A percentile compares a stretch with the other conserved stretches of the same genome.
phyloP scores from a whole-genome alignment of 2,329 filamentous ascomycete genomes.

The Aspergillus puulaauensis region DNA sequence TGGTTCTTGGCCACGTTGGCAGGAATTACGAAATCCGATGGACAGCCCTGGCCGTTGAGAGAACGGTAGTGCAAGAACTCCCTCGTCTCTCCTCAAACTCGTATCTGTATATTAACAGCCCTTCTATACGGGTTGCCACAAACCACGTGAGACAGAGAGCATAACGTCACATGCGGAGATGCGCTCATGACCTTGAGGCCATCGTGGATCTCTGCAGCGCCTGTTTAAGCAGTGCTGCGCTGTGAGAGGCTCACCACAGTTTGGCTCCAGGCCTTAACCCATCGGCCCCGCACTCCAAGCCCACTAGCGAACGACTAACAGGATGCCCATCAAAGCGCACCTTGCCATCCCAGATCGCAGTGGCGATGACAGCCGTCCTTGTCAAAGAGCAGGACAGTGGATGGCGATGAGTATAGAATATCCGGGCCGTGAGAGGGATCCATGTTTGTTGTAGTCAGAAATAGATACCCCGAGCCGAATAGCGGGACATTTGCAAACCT shows the following conservation, averaged over 20 bases:
- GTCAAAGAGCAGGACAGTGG: neutral
- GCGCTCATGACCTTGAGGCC: constrained; percentile 7
- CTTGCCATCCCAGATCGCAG: neutral
- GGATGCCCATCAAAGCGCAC: neutral
- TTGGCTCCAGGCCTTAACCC: constrained; percentile 2
- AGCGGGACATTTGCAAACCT: neutral
- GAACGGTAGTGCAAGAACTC: neutral
- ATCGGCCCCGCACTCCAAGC: constrained; percentile 8
- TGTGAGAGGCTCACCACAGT: constrained; percentile 9
- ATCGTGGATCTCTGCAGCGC: constrained; percentile 3
- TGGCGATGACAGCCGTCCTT: neutral
- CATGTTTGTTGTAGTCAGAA: neutral
- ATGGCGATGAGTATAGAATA: too few relatives aligned
- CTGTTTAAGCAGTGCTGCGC: neutral
- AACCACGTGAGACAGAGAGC: neutral
- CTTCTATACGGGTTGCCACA: neutral
- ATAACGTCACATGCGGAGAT: constrained; percentile 9
- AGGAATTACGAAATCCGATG: neutral
- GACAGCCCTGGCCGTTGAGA: neutral
- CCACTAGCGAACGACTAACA: neutral
- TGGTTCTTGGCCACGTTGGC: neutral
- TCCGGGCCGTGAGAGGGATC: neutral
- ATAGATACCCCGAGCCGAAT: neutral
- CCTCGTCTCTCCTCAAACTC: neutral
- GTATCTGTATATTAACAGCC: neutral